Conservation (phyloP, 768 basidiomycete genomes). For the Suillus hirtellus region DNA sequence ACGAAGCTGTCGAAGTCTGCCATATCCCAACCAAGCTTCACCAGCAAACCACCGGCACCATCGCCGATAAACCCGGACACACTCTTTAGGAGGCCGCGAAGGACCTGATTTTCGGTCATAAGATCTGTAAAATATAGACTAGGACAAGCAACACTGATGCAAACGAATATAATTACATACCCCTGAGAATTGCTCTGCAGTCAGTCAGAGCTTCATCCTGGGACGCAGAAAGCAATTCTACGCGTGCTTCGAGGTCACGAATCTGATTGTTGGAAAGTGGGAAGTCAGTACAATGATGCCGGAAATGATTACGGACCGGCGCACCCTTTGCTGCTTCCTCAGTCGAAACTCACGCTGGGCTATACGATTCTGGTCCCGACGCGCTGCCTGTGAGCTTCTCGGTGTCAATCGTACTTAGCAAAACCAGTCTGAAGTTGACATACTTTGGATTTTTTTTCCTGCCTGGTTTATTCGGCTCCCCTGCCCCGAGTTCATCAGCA, state of each 20-base stretch:
- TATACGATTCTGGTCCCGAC: conserved; percentile 88
- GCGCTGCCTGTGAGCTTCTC: conserved; percentile 79
- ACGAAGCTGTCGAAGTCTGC: conserved; percentile 79
- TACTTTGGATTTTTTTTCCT: conserved; percentile 92
- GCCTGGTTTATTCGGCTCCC: conserved; percentile 47
- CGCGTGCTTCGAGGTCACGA: conserved; percentile 91
- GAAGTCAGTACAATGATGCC: conserved; percentile 6
- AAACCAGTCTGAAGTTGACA: conserved; percentile 25
- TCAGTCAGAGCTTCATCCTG: conserved; percentile 87
- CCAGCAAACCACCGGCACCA: conserved; percentile 74
- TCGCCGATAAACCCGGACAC: conserved; percentile 85
- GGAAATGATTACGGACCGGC: conserved; percentile 19
- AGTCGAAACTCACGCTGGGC: conserved; percentile 93
- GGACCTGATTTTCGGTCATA: conserved; percentile 85
- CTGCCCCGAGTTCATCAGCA: conserved; percentile 14
- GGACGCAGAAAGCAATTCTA: conserved; percentile 91
- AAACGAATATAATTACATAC: conserved; percentile 34
- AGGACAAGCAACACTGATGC: conserved; percentile 4
- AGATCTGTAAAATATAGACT: conserved; percentile 52
- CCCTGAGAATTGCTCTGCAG: conserved; percentile 80
- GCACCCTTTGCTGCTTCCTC: conserved; percentile 84
- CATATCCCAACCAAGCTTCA: conserved; percentile 77
- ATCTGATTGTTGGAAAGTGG: conserved; percentile 51
- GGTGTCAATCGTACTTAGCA: conserved; percentile 11
- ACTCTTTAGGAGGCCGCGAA: conserved; percentile 75